Evolutionary conservation across 208 protist genomes (phyloP).

Genomic region (Acanthamoeba healyi): DNA sequence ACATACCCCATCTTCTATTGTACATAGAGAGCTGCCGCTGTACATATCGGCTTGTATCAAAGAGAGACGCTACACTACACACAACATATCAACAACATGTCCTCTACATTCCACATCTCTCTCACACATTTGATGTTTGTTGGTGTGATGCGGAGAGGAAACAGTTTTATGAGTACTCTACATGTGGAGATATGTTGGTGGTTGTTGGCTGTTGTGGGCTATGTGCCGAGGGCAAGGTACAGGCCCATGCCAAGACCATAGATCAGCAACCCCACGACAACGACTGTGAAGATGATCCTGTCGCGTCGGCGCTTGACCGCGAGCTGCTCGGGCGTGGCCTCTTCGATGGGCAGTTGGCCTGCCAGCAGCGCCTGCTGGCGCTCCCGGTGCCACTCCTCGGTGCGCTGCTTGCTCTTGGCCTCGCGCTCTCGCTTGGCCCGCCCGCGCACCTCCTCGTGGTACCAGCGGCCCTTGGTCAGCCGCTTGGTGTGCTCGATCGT

Average conservation of each 20-base stretch:
- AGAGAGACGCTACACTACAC: no score
- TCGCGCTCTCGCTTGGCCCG: neutral
- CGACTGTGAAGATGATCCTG: neutral
- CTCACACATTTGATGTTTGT: neutral
- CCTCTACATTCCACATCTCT: neutral
- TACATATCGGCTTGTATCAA: neutral
- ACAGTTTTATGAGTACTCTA: no score
- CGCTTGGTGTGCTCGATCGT: neutral
- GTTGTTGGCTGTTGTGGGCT: no score
- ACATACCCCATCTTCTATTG: neutral
- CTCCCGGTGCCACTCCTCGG: neutral
- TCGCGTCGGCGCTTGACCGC: neutral
- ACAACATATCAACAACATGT: neutral
- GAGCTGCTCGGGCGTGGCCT: neutral
- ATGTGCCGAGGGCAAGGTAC: no score
- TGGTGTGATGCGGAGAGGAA: no score
- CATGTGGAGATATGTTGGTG: no score
- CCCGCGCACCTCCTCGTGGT: neutral
- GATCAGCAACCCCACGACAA: neutral
- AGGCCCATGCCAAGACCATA: neutral
- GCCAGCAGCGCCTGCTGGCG: neutral
- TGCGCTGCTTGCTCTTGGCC: constrained; percentile 1
- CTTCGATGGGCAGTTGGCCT: neutral
- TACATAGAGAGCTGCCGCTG: constrained; percentile 21
- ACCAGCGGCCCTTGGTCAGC: neutral